A percentile compares a stretch with the other conserved stretches of the same genome.
Conservation (phyloP, 306 rosid genomes). For the Sicyos edulis region DNA sequence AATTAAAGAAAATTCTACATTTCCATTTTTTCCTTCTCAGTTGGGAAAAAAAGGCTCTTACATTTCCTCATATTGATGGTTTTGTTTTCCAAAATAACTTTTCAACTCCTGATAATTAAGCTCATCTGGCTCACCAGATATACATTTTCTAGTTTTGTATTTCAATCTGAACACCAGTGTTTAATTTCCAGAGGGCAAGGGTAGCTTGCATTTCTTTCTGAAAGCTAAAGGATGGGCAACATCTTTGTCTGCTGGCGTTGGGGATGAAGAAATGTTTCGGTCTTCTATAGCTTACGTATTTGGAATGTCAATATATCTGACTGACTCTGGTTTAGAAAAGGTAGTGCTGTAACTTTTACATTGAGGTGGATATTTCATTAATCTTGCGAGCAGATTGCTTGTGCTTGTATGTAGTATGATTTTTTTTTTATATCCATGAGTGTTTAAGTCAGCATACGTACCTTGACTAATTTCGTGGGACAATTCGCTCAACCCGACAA, state of each 20-base stretch:
- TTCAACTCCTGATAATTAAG: neutral
- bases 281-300: constrained; percentile 75
- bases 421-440: neutral
- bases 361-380: neutral
- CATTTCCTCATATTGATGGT: neutral
- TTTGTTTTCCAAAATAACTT: neutral
- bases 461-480: too few relatives aligned
- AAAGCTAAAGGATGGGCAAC: constrained; percentile 90
- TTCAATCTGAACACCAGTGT: neutral
- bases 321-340: constrained; percentile 89
- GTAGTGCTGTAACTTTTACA: constrained; percentile 30
- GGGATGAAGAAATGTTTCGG: constrained; percentile 70
- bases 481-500: too few relatives aligned
- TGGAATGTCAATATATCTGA: constrained; percentile 71
- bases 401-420: neutral
- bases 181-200: constrained; percentile 74
- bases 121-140: neutral
- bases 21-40: constrained; percentile 2
- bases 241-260: constrained; percentile 81
- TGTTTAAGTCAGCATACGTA: too few relatives aligned
- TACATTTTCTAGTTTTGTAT: too few relatives aligned
- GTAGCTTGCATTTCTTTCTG: constrained; percentile 79
- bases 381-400: neutral
- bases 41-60: neutral
- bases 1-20: neutral